Base-by-base conservation (phyloP, 345 rosid species). In the Pugionium dolabratum region DNA sequence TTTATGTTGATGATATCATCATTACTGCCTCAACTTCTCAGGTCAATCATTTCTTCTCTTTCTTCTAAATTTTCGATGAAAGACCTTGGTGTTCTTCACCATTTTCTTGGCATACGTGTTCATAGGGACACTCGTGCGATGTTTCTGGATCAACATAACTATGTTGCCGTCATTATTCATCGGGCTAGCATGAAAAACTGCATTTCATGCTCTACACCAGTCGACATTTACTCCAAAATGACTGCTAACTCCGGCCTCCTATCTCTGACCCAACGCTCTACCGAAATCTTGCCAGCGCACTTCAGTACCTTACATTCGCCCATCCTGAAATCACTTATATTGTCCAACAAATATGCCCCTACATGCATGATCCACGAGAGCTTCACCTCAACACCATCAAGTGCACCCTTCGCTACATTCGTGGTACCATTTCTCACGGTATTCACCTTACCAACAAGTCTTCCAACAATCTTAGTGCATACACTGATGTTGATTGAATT, bases 1-100 rank as follows among this genome's bases (percentile, higher is more conserved):
- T 62, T 7, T 62, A 62, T n/a, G 10, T 62, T 1, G 55, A 62
- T 33, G 32, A 62, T 7, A 46, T 62, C 25, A 3, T 47, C 7
- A 33, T 62, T 5, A 62, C 43, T 4, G 55, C 41, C 8, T 61
- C 66, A 3, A 28, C 54, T 43, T 7, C 54, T 34, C n/a, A 10
- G 11, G 7, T 31, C 6, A 10, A 61, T 61, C 18, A 61, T 45
- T 10, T 4, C 53, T 0, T 18, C 1, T 30, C 33, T 5, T 48
- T 42, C 5, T 42, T 29, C 29, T 8, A 54, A 61, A 46, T 45
- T 62, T 47, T 44, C 55, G 0, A 45, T 62, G 42, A 26, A 6
- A 5, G 59, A 54, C 59, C 39, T 32, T 6, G 18, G 53, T n/a
- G 0, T 9, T 0, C 5, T 59, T 59, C 11, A 42, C n/a, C 39